Evolutionary conservation across 2,329 filamentous ascomycete species (phyloP).

Genomic region (Sporothrix phasma): DNA sequence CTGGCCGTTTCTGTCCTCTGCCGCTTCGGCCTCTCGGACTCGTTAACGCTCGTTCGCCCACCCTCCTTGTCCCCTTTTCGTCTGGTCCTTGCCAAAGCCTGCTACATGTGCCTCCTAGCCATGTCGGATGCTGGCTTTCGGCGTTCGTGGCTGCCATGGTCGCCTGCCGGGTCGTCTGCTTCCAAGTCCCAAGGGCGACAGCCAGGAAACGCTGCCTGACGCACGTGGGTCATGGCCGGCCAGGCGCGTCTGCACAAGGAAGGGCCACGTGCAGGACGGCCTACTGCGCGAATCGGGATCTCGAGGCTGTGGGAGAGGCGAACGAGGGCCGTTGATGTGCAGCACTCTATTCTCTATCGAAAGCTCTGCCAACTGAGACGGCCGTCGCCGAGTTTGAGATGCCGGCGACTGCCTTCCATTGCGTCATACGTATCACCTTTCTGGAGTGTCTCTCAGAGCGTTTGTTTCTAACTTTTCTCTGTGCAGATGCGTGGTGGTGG

Average conservation of each 20-base stretch:
- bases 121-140: not conserved
- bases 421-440: not conserved
- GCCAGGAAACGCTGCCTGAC: not conserved
- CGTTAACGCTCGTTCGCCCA: not conserved
- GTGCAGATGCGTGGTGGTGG: constrained; percentile 89
- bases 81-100: not conserved
- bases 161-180: not conserved
- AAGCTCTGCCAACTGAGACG: not conserved
- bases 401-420: not conserved
- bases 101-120: not conserved
- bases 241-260: constrained; percentile 1
- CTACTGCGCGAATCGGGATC: not conserved
- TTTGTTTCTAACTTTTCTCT: not conserved
- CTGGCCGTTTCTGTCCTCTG: not conserved
- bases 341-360: not conserved
- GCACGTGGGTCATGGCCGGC: constrained; percentile 4
- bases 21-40: not conserved
- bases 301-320: not conserved
- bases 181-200: not conserved
- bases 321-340: not conserved
- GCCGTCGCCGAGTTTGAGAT: not conserved
- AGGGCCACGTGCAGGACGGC: not conserved
- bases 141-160: not conserved
- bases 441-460: not conserved
- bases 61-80: no score